Conservation (phyloP, 805 yeast species). For the Wickerhamiella siamensis region DNA sequence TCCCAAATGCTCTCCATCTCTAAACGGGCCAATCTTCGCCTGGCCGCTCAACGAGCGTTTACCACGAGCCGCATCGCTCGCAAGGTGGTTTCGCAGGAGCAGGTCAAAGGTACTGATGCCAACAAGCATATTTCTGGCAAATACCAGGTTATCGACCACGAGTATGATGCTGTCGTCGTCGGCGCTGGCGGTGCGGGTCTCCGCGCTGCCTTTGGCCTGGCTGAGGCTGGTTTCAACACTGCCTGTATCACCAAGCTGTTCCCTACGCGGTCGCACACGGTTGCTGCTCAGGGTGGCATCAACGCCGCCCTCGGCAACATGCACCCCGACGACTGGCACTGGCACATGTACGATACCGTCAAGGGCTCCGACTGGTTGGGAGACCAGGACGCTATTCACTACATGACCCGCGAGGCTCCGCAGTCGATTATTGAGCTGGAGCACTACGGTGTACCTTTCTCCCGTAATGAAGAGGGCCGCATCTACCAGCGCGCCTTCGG, state of each 20-base stretch:
- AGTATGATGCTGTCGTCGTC: conserved; percentile 92
- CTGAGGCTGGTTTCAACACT: conserved; percentile 92
- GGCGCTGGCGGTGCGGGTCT: conserved; percentile 99
- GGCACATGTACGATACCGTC: conserved; percentile 99
- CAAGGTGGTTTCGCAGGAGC: conserved; percentile 25
- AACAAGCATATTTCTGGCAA: conserved; percentile 45
- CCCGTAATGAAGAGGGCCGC: conserved; percentile 91
- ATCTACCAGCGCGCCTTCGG: conserved; percentile 98
- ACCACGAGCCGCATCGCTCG: conserved; percentile 20
- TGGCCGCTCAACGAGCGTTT: conserved; percentile 13
- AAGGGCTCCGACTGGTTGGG: conserved; percentile 99
- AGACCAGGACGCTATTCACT: conserved; percentile 97
- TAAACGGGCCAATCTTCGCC: conserved; percentile 1
- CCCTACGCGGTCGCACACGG: conserved; percentile 98
- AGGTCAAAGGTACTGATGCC: conserved; percentile 32
- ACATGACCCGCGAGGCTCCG: conserved; percentile 98
- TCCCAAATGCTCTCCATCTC: conserved; percentile 5
- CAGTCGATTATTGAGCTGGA: conserved; percentile 89
- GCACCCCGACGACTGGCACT: conserved; percentile 98
- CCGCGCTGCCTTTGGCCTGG: conserved; percentile 95
- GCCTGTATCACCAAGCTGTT: conserved; percentile 94
- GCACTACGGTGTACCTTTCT: conserved; percentile 96
- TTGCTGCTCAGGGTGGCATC: conserved; percentile 99
- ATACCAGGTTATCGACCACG: conserved; percentile 91
- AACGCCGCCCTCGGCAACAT: conserved; percentile 97